Percentiles rank a stretch among this genome's conserved stretches.
These are phyloP conservation scores for Daldinia caldariorum DNA, from an alignment of 495 filamentous ascomycete genomes.

Conservation along the genomic window DNA sequence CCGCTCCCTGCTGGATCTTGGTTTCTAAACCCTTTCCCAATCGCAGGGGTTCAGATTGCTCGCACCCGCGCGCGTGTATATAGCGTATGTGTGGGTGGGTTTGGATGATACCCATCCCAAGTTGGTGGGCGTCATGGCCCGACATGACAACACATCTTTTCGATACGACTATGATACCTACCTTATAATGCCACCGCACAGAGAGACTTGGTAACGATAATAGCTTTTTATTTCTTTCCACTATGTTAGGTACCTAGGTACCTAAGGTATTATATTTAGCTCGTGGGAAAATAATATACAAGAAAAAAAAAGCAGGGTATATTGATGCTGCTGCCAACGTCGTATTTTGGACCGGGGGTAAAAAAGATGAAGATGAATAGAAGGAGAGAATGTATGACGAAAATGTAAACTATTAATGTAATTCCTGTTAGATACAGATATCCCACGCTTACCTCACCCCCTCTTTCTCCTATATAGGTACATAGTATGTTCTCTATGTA, in stretches of 20 bases:
- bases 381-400: background rate
- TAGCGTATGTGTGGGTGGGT: conserved; percentile 12
- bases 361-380: background rate
- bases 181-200: background rate
- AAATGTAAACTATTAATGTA: background rate
- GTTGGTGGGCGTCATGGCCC: background rate
- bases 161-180: background rate
- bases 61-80: too few relatives aligned
- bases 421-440: background rate
- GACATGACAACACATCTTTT: background rate
- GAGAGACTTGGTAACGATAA: background rate
- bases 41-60: conserved; percentile 23
- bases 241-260: conserved; percentile 5
- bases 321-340: conserved; percentile 9
- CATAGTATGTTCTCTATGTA: background rate
- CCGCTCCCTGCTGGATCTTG: conserved; percentile 42
- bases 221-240: background rate
- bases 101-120: conserved; percentile 29
- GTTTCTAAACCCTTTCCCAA: conserved; percentile 37
- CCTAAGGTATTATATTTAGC: background rate
- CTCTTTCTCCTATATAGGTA: background rate
- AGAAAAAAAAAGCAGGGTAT: background rate
- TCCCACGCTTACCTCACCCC: background rate
- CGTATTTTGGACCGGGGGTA: conserved; percentile 26
- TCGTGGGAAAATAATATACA: conserved; percentile 2